These are phyloP conservation scores for Pythium scleroteichum DNA, from an alignment of 352 stramenopile species.

Conservation along the genomic window DNA sequence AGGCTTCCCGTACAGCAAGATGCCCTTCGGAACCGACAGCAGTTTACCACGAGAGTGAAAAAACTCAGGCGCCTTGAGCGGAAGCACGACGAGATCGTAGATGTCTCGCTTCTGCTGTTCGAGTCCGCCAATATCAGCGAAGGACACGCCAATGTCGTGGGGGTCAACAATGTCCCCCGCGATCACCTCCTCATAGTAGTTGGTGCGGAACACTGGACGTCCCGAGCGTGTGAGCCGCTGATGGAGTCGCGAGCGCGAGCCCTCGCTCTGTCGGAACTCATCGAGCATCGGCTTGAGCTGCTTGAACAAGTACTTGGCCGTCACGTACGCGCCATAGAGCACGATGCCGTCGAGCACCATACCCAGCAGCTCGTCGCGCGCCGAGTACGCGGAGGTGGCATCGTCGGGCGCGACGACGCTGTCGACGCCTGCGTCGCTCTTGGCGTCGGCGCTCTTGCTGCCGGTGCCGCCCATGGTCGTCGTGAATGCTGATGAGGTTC, in stretches of 20 bases:
- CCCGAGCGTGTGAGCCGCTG: constrained; percentile 64
- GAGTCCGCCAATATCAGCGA: constrained; percentile 96
- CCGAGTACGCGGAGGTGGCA: constrained; percentile 31
- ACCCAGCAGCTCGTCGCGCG: constrained; percentile 59
- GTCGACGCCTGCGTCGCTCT: neutral
- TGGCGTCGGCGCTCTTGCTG: constrained; percentile 54
- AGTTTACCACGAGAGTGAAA: constrained; percentile 88
- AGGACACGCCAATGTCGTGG: constrained; percentile 89
- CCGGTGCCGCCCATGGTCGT: constrained; percentile 49
- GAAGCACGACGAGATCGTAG: constrained; percentile 94
- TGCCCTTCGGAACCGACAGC: constrained; percentile 86
- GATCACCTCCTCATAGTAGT: constrained; percentile 91
- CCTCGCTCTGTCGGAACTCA: constrained; percentile 64
- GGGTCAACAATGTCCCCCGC: constrained; percentile 94
- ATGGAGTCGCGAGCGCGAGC: constrained; percentile 71
- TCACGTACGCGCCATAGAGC: constrained; percentile 83
- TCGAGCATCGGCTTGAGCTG: constrained; percentile 85
- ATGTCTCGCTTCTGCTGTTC: constrained; percentile 96
- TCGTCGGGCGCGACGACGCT: neutral
- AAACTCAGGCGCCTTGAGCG: constrained; percentile 90
- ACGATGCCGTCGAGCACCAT: constrained; percentile 78
- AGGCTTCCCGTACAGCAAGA: constrained; percentile 81
- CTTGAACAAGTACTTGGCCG: constrained; percentile 86
- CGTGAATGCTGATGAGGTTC: neutral
- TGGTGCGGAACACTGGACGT: constrained; percentile 73